A percentile compares a stretch with the other conserved stretches of the same genome.
Conservation (phyloP, 164 flowering plant genomes). For the Sextonia rubra region DNA sequence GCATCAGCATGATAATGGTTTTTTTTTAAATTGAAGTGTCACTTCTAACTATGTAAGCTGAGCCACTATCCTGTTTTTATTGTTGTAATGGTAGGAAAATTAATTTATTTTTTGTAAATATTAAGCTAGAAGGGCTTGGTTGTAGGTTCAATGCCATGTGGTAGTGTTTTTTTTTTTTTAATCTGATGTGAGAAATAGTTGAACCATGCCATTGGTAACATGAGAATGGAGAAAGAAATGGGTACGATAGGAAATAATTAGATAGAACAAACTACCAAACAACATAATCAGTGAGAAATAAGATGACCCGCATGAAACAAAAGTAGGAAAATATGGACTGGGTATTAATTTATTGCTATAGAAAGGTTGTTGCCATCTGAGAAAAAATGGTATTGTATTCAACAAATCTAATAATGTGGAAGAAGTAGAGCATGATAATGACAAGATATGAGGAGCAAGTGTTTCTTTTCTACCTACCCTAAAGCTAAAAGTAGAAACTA, state of each 20-base stretch:
- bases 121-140: no score
- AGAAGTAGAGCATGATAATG: background rate
- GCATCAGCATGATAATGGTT: no score
- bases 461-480: constrained; percentile 6
- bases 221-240: background rate
- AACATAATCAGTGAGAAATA: background rate
- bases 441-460: background rate
- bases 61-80: no score
- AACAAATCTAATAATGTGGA: background rate
- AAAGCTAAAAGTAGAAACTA: background rate
- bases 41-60: no score
- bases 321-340: background rate
- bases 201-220: no score
- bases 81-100: no score
- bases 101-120: no score
- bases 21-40: no score
- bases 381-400: background rate
- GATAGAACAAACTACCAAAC: constrained; percentile 6
- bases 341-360: background rate
- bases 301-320: constrained; percentile 5
- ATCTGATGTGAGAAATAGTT: no score
- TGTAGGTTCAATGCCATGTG: no score
- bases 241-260: constrained; percentile 3
- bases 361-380: background rate
- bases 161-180: no score